These are phyloP conservation scores for Choanephora cucurbitarum DNA, from an alignment of 371 early-diverging fungal species.

Conservation along the genomic window DNA sequence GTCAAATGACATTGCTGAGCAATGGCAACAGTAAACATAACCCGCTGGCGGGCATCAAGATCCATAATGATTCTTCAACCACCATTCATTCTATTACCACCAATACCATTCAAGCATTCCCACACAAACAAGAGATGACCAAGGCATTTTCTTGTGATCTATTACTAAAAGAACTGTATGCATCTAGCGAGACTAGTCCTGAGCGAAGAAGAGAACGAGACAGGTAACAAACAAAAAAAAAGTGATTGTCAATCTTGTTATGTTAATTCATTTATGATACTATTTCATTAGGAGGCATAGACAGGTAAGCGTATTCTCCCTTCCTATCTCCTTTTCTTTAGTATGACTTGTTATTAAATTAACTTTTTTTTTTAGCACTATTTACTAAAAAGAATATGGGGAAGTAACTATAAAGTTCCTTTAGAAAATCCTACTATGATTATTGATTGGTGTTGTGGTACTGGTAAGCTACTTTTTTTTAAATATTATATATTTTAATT, in stretches of 20 bases:
- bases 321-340: too few species aligned
- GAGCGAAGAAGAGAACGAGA: slow-evolving; percentile 21
- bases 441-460: slow-evolving; percentile 43
- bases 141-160: slow-evolving; percentile 10
- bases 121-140: neutral
- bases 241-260: too few species aligned
- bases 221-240: slow-evolving; percentile 15
- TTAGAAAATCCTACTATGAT: slow-evolving; percentile 32
- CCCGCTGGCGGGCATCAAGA: slow-evolving; percentile 6
- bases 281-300: slow-evolving; percentile 26
- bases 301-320: slow-evolving; percentile 19
- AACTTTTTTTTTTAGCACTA: slow-evolving; percentile 31
- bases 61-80: slow-evolving; percentile 2
- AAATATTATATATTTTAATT: too few species aligned
- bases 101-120: neutral
- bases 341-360: neutral
- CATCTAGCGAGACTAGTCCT: slow-evolving; percentile 18
- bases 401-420: slow-evolving; percentile 26
- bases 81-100: slow-evolving; percentile 5
- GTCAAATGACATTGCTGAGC: slow-evolving; percentile 14
- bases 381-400: slow-evolving; percentile 32
- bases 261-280: neutral
- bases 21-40: neutral
- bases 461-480: too few species aligned
- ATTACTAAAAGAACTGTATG: slow-evolving; percentile 15